phyloP scores from a whole-genome alignment of 805 yeast species.

The Yarrowia osloensis region DNA sequence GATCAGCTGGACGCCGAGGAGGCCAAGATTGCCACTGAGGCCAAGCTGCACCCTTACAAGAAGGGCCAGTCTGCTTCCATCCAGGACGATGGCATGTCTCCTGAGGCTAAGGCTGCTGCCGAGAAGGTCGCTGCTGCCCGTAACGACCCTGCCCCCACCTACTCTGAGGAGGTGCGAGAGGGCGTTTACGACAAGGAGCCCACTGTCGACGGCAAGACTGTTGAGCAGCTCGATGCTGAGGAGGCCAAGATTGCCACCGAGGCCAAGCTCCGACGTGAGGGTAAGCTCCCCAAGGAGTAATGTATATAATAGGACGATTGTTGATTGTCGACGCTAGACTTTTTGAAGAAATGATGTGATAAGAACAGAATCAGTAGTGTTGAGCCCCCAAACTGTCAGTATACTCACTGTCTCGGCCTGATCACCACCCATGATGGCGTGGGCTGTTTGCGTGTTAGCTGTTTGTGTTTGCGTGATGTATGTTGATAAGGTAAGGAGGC shows the following conservation, averaged over 20 bases:
- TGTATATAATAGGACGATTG: constrained; percentile 12
- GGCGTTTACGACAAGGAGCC: constrained; percentile 15
- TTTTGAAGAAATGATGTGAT: neutral
- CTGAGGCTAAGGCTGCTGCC: constrained; percentile 23
- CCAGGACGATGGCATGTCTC: neutral
- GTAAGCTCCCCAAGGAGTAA: constrained; percentile 23
- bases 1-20: constrained; percentile 2
- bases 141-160: constrained; percentile 9
- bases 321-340: neutral
- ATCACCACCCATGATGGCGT: too few relatives aligned
- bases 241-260: constrained; percentile 3
- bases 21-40: constrained; percentile 7
- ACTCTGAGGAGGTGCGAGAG: constrained; percentile 21
- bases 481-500: neutral
- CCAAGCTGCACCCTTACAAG: neutral
- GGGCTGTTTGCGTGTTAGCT: too few relatives aligned
- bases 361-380: neutral
- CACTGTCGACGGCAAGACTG: constrained; percentile 26
- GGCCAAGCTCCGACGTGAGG: constrained; percentile 22
- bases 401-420: too few relatives aligned
- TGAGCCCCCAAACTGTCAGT: too few relatives aligned
- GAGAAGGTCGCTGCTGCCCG: constrained; percentile 20
- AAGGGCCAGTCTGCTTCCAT: neutral
- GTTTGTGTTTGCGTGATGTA: neutral
- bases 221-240: constrained; percentile 20